Base-by-base conservation (phyloP, 1,284 basidiomycete species). In the Afroboletus lepidellus region DNA sequence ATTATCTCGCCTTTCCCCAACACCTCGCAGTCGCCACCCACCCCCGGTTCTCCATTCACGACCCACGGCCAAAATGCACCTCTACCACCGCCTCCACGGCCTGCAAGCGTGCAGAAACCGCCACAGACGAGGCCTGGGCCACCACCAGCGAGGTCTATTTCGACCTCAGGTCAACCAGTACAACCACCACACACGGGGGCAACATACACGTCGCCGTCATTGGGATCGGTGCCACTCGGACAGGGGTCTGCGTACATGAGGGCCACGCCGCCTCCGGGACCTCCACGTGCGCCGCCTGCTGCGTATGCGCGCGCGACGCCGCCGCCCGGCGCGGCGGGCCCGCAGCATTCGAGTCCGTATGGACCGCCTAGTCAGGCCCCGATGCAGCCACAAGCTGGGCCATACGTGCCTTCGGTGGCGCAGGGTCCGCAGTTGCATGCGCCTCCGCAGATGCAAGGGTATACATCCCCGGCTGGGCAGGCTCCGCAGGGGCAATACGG, bases 1-100 rank as follows among this genome's bases (percentile, higher is more conserved):
- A 96, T 98, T 69, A 87, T 86, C 15, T 83, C 91, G 24, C 94
- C 94, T 1, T 97, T 98, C 84, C 91, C 93, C 8, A 92, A 91
- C 60, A 77, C 77, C n/a, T 74, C 77, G 20, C 71, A 72, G 12
- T 77, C 77, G 44, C 76, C 79, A 9, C 75, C 78, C 38, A 66
- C 57, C 11, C 62, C 73, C 36, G 65, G 72, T 8, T 73, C 80
- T 29, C 75, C 79, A 5, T 78, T 75, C 54, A 48, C 66, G 13
- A 69, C 64, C 5, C 77, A 74, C 25, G 72, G 72, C 4, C 76
- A 78, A 49, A 64, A 67, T 5, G 63, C 70, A 3, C 60, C 70
- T 2, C 54, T 81, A 12, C 82, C 81, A 1, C 85, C 83, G 2
- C 84, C 84, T 0, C 84, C 84, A 21, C 76, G 83, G 20, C 81